Base-by-base conservation (phyloP, 495 filamentous ascomycete genomes). In the Hyaloscypha bicolor region DNA sequence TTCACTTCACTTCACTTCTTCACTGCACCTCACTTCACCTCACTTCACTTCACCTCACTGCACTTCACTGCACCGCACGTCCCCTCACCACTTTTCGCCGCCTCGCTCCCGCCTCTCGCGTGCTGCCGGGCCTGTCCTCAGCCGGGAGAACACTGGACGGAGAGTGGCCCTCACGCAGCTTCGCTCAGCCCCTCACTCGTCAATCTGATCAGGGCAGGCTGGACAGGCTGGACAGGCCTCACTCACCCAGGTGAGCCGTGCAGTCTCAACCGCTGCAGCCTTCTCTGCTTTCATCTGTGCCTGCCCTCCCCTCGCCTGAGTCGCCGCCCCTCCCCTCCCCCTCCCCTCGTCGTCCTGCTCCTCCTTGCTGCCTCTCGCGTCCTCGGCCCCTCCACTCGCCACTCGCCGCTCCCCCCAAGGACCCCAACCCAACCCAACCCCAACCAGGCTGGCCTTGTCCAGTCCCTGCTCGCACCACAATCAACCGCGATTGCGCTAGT, bases 401-500 rank as follows among this genome's bases (percentile, higher is more conserved):
- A 25, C 53, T 55, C 21, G 29, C 53, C 53, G 8, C 29, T 29
- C 53, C n/a, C 25, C 1, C 25, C 25, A 1, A 25, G 25, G 25
- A 25, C 25, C 25, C 25, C 25, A 25, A 25, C 25, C 25, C n/a
- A n/a, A n/a, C 25, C 25, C 25, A 25, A 25, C 25, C 25, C n/a
- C n/a, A n/a, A 55, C 53, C 53, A 19, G 42, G 0, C 42, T 48
- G 9, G 16, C 42, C 42, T 48, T 19, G 3, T 9, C 22, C 22
- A 8, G 22, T 16, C 51, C 53, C 29, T 25, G 21, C 53, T 56
- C 31, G 30, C 57, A 11, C 14, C 57, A 37, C 57, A 62, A 39
- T 62, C 59, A 62, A 48, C 59, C 59, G 59, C 59, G 59, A 62
- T 62, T 62, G 37, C 59, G 35, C 59, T 62, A 62, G 59, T 62